These are phyloP conservation scores for Penicillium vulpinum DNA, from an alignment of 2,329 filamentous ascomycete genomes.

Conservation along the genomic window DNA sequence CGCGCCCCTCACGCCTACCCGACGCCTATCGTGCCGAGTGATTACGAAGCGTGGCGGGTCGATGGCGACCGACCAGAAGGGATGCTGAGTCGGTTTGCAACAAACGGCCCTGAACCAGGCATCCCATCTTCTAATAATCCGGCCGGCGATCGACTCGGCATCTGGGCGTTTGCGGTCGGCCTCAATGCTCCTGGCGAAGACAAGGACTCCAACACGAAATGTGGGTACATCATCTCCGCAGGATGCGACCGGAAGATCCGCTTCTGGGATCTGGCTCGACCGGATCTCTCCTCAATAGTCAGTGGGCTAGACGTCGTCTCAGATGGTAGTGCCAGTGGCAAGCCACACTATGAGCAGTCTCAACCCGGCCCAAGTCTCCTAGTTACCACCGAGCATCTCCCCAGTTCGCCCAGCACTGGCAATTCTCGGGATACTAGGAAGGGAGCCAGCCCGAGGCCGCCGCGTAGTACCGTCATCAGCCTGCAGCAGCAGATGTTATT, in stretches of 20 bases:
- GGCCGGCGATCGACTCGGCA: slow-evolving; percentile 49
- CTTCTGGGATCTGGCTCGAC: slow-evolving; percentile 84
- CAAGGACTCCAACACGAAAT: slow-evolving; percentile 55
- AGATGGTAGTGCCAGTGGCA: slow-evolving; percentile 43
- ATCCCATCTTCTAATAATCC: slow-evolving; percentile 17
- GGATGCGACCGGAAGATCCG: slow-evolving; percentile 88
- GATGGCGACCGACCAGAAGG: slow-evolving; percentile 86
- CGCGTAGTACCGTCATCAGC: slow-evolving; percentile 80
- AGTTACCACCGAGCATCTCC: slow-evolving; percentile 65
- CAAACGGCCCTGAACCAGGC: slow-evolving; percentile 27
- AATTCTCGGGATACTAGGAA: slow-evolving; percentile 33
- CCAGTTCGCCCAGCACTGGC: slow-evolving; percentile 39
- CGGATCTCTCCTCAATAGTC: slow-evolving; percentile 76
- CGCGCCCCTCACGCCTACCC: slow-evolving; percentile 32
- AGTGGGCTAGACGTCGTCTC: slow-evolving; percentile 74
- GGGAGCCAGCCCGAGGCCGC: slow-evolving; percentile 50
- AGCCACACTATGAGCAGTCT: slow-evolving; percentile 69
- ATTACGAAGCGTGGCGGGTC: slow-evolving; percentile 81
- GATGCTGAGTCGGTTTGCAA: slow-evolving; percentile 83
- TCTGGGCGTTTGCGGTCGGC: slow-evolving; percentile 72
- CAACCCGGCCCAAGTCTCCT: slow-evolving; percentile 64
- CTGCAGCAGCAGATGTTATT: slow-evolving; percentile 83
- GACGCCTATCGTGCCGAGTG: slow-evolving; percentile 45
- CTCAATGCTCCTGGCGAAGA: slow-evolving; percentile 69
- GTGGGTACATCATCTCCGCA: slow-evolving; percentile 82